Evolutionary conservation across 768 basidiomycete species (phyloP).

Genomic region (Rhodotorula sphaerocarpa): DNA sequence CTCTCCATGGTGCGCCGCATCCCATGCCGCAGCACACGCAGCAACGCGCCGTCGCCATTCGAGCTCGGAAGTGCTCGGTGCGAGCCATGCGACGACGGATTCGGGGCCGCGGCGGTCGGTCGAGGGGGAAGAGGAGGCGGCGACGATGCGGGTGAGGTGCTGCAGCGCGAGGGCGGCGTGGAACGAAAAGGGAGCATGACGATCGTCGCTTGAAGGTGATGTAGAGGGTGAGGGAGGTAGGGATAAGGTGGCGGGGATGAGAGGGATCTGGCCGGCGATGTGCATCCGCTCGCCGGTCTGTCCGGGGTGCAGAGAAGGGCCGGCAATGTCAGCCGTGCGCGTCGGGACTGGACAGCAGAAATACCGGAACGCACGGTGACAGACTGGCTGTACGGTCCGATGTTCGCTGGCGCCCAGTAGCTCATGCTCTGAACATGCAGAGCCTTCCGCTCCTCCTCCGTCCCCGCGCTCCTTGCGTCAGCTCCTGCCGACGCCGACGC

Average conservation of each 20-base stretch:
- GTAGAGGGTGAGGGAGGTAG: slow-evolving; percentile 56
- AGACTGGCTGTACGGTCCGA: slow-evolving; percentile 95
- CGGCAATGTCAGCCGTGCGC: background rate
- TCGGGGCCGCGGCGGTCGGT: background rate
- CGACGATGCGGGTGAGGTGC: slow-evolving; percentile 63
- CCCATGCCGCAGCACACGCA: background rate
- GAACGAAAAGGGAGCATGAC: slow-evolving; percentile 48
- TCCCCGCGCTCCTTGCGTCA: no score
- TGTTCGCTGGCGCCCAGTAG: slow-evolving; percentile 99
- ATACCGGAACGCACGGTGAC: slow-evolving; percentile 55
- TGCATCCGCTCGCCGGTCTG: slow-evolving; percentile 62
- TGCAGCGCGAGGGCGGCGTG: slow-evolving; percentile 72
- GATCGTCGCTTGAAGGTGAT: slow-evolving; percentile 40
- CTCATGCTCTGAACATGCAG: slow-evolving; percentile 92
- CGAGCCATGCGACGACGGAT: slow-evolving; percentile 11
- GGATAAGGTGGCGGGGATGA: slow-evolving; percentile 64
- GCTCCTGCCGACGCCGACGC: slow-evolving; percentile 38
- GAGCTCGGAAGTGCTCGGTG: background rate
- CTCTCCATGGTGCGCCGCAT: background rate
- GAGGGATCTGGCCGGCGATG: slow-evolving; percentile 89
- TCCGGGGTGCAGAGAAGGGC: background rate
- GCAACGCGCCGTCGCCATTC: background rate
- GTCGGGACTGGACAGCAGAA: background rate
- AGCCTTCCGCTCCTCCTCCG: slow-evolving; percentile 49
- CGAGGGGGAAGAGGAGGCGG: slow-evolving; percentile 46